Percentiles rank a stretch among this genome's conserved stretches.
These are phyloP conservation scores for Tetracladium marchalianum DNA, from an alignment of 495 filamentous ascomycete species.

Conservation along the genomic window DNA sequence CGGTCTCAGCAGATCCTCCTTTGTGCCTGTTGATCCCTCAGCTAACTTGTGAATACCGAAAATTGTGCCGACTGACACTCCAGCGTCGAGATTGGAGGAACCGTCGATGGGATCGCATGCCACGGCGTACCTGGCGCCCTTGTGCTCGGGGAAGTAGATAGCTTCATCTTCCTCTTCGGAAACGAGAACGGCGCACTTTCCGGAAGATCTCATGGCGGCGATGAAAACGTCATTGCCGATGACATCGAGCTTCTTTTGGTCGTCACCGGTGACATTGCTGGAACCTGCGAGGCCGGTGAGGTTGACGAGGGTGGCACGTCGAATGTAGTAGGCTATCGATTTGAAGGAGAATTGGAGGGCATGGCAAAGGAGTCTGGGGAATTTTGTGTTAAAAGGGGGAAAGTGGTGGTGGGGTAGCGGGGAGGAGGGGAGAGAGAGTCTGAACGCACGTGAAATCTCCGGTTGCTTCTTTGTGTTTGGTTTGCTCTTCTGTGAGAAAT, in stretches of 20 bases:
- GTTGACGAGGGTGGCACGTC: constrained; percentile 93
- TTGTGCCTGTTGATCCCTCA: constrained; percentile 56
- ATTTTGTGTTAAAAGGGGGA: constrained; percentile 2
- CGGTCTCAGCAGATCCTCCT: constrained; percentile 77
- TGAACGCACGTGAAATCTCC: constrained; percentile 88
- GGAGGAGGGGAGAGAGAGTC: not conserved
- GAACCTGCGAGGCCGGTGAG: constrained; percentile 90
- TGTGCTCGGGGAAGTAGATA: constrained; percentile 75
- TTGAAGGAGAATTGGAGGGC: constrained; percentile 99
- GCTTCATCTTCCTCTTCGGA: constrained; percentile 94
- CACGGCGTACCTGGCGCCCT: constrained; percentile 81
- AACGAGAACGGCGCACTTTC: constrained; percentile 80
- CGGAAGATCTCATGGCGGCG: constrained; percentile 82
- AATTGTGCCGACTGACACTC: constrained; percentile 96
- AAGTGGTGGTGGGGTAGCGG: not conserved
- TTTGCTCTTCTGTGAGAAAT: constrained; percentile 92
- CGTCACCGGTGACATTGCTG: constrained; percentile 90
- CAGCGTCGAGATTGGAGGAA: constrained; percentile 93
- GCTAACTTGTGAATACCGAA: constrained; percentile 88
- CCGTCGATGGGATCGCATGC: constrained; percentile 98
- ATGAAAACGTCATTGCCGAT: constrained; percentile 98
- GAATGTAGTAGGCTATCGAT: constrained; percentile 98
- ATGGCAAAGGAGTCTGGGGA: constrained; percentile 76
- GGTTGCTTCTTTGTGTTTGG: constrained; percentile 85
- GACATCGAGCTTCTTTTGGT: constrained; percentile 99